phyloP scores from a whole-genome alignment of 371 early-diverging fungal species.

The Syncephalastrum contaminatum region DNA sequence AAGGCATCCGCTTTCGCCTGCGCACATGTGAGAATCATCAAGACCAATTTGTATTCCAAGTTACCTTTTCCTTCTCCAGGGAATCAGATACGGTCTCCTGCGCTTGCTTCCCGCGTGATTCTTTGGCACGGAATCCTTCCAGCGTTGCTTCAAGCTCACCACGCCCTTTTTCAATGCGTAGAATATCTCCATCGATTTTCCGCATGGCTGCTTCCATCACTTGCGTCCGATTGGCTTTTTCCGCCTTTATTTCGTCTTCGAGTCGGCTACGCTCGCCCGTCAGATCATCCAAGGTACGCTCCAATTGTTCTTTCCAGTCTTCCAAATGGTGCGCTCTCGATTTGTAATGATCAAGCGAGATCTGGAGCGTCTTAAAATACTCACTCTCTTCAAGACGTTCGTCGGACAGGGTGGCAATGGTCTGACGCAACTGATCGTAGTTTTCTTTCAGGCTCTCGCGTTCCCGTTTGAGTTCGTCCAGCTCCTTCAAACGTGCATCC shows the following conservation, averaged over 20 bases:
- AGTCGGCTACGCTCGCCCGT: slow-evolving; percentile 19
- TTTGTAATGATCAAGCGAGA: slow-evolving; percentile 45
- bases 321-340: slow-evolving; percentile 32
- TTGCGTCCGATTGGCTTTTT: slow-evolving; percentile 22
- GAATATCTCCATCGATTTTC: slow-evolving; percentile 74
- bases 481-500: slow-evolving; percentile 62
- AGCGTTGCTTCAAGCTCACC: slow-evolving; percentile 30
- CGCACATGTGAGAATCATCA: too few species aligned
- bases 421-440: slow-evolving; percentile 50
- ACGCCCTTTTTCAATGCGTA: slow-evolving; percentile 75
- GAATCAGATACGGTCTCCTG: slow-evolving; percentile 19
- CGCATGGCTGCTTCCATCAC: slow-evolving; percentile 68
- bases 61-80: slow-evolving; percentile 36
- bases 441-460: slow-evolving; percentile 58
- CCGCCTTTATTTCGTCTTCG: slow-evolving; percentile 25
- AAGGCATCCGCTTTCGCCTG: too few species aligned
- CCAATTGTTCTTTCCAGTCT: slow-evolving; percentile 22
- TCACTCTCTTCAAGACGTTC: slow-evolving; percentile 50
- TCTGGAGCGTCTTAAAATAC: slow-evolving; percentile 56
- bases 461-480: slow-evolving; percentile 71
- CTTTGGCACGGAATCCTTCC: slow-evolving; percentile 22
- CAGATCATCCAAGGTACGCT: slow-evolving; percentile 20
- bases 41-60: too few species aligned
- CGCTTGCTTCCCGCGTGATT: slow-evolving; percentile 17
- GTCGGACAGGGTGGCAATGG: slow-evolving; percentile 43